phyloP scores from a whole-genome alignment of 352 stramenopile genomes.

The Thraustotheca clavata region DNA sequence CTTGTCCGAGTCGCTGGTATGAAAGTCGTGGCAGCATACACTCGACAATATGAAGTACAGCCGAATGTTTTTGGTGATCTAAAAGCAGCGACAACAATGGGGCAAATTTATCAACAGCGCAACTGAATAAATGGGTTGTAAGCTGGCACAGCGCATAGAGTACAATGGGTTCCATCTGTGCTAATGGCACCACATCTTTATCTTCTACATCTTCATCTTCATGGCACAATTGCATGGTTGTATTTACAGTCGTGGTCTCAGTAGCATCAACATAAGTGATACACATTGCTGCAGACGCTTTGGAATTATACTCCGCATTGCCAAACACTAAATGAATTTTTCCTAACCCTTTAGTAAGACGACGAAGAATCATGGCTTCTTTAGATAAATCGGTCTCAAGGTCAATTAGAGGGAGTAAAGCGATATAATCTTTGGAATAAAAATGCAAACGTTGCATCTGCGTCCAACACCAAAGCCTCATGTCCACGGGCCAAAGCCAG shows the following conservation, averaged over 20 bases:
- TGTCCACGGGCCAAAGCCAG: constrained; percentile 49
- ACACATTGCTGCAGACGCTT: constrained; percentile 4
- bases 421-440: constrained; percentile 63
- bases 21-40: constrained; percentile 63
- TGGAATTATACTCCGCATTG: not conserved
- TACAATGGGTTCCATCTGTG: constrained; percentile 70
- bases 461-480: constrained; percentile 79
- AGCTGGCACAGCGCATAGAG: constrained; percentile 80
- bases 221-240: not conserved
- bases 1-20: not conserved
- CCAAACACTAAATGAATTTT: constrained; percentile 9
- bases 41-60: constrained; percentile 60
- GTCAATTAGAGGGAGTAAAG: constrained; percentile 59
- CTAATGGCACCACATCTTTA: constrained; percentile 33
- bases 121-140: constrained; percentile 61
- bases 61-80: constrained; percentile 48
- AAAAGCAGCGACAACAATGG: constrained; percentile 57
- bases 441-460: constrained; percentile 77
- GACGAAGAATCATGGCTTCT: constrained; percentile 59
- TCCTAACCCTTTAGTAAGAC: constrained; percentile 25
- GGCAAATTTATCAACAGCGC: constrained; percentile 75
- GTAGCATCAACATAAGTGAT: constrained; percentile 10
- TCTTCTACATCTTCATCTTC: constrained; percentile 22
- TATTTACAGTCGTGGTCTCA: not conserved
- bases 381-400: constrained; percentile 61